Conservation (phyloP, 495 filamentous ascomycete genomes). For the Xylaria intraflava region DNA sequence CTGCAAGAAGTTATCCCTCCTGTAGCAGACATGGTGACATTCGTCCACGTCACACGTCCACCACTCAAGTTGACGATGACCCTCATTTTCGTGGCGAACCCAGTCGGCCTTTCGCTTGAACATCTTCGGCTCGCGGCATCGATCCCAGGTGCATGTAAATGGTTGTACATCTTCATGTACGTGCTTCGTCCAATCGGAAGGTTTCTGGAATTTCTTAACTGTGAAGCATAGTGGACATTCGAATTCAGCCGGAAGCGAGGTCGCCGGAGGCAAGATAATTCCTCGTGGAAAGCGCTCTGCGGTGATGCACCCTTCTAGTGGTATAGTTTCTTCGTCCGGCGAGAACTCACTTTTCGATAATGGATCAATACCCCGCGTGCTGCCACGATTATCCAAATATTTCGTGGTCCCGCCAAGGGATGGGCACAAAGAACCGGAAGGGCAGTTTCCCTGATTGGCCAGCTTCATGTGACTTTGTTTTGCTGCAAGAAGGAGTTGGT, state of each 20-base stretch:
- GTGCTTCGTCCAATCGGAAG: conserved; percentile 97
- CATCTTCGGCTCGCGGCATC: conserved; percentile 81
- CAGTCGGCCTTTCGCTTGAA: conserved; percentile 98
- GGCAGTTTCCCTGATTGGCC: conserved; percentile 49
- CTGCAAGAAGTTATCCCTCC: conserved; percentile 93
- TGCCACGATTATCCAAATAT: conserved; percentile 36
- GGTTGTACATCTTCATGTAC: conserved; percentile 94
- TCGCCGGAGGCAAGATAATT: conserved; percentile 76
- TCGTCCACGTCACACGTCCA: conserved; percentile 81
- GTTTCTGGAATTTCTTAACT: conserved; percentile 85
- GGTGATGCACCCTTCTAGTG: conserved; percentile 59
- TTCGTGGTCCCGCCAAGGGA: conserved; percentile 52
- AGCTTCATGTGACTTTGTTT: conserved; percentile 63
- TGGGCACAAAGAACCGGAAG: conserved; percentile 55
- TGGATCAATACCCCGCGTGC: conserved; percentile 32
- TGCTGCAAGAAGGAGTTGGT: conserved; percentile 67
- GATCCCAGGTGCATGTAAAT: conserved; percentile 86
- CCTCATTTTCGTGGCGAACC: conserved; percentile 93
- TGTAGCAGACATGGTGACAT: conserved; percentile 78
- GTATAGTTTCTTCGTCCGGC: conserved; percentile 57
- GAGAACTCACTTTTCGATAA: conserved; percentile 43
- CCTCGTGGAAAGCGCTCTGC: conserved; percentile 67
- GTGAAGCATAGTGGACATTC: conserved; percentile 90
- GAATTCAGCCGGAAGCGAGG: conserved; percentile 76
- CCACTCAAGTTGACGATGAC: conserved; percentile 86